Percentiles rank a stretch among this genome's conserved stretches.
Evolutionary conservation across 176 grass and related monocot genomes (phyloP).

Genomic region (Aegilops longissima): DNA sequence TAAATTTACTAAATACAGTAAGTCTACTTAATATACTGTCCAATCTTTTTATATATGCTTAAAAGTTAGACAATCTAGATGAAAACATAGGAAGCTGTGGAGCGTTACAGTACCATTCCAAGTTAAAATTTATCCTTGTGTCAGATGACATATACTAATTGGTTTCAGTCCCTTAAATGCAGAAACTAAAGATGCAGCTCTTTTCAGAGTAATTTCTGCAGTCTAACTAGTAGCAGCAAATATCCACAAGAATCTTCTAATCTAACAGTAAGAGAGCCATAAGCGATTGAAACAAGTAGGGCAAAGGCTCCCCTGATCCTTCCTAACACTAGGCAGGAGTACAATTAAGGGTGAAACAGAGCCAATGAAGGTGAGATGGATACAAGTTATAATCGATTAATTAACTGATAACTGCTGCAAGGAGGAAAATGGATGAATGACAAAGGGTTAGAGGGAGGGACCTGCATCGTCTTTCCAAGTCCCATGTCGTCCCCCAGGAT

Average conservation of each 20-base stretch:
- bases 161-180: neutral
- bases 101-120: neutral
- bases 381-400: neutral
- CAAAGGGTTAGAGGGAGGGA: neutral
- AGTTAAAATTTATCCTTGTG: neutral
- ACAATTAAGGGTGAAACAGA: neutral
- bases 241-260: neutral
- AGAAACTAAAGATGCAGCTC: neutral
- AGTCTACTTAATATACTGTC: neutral
- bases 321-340: neutral
- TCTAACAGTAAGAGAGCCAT: neutral
- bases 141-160: neutral
- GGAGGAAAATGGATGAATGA: neutral
- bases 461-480: slow-evolving; percentile 97
- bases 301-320: too few relatives aligned
- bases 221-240: neutral
- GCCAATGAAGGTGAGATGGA: neutral
- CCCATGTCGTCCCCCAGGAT: slow-evolving; percentile 88
- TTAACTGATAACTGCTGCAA: too few relatives aligned
- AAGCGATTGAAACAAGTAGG: neutral
- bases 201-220: neutral
- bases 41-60: neutral
- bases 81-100: neutral
- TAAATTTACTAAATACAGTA: too few relatives aligned
- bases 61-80: neutral